phyloP scores from a whole-genome alignment of 805 yeast genomes.

The Saccharomycopsis javanensis region DNA sequence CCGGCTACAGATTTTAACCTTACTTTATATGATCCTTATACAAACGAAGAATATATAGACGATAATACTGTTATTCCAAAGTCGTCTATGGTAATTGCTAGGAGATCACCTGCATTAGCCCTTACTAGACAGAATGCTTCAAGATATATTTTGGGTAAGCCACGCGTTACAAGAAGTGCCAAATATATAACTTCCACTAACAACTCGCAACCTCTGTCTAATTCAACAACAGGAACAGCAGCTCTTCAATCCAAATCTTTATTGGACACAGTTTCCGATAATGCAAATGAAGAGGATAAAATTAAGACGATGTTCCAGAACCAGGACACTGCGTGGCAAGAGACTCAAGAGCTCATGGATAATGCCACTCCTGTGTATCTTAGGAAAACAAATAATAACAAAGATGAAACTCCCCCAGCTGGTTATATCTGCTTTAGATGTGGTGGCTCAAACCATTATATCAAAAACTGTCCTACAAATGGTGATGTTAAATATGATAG shows the following conservation, averaged over 20 bases:
- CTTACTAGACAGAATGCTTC: constrained; percentile 44
- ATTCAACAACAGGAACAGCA: constrained; percentile 20
- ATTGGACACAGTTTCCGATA: constrained; percentile 24
- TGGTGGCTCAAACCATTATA: constrained; percentile 94
- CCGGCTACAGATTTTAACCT: constrained; percentile 81
- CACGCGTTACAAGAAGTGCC: constrained; percentile 12
- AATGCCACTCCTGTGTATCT: constrained; percentile 68
- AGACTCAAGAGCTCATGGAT: constrained; percentile 86
- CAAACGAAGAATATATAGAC: constrained; percentile 67
- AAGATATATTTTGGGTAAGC: constrained; percentile 33
- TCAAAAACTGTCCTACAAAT: constrained; percentile 89
- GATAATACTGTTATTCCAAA: constrained; percentile 89
- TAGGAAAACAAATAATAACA: constrained; percentile 27
- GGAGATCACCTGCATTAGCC: constrained; percentile 61
- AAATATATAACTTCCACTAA: constrained; percentile 20
- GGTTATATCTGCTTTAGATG: constrained; percentile 95
- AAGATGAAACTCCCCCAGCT: constrained; percentile 78
- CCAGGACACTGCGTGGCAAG: constrained; percentile 91
- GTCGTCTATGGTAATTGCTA: constrained; percentile 72
- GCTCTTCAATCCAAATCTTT: constrained; percentile 18
- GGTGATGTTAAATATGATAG: constrained; percentile 92
- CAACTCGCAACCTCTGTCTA: constrained; percentile 15
- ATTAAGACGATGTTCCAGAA: constrained; percentile 86
- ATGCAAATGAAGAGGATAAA: constrained; percentile 70
- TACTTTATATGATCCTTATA: constrained; percentile 59